Percentiles rank a stretch among this genome's conserved stretches.
Conservation (phyloP, 148 eudicot genomes). For the Silene latifolia region DNA sequence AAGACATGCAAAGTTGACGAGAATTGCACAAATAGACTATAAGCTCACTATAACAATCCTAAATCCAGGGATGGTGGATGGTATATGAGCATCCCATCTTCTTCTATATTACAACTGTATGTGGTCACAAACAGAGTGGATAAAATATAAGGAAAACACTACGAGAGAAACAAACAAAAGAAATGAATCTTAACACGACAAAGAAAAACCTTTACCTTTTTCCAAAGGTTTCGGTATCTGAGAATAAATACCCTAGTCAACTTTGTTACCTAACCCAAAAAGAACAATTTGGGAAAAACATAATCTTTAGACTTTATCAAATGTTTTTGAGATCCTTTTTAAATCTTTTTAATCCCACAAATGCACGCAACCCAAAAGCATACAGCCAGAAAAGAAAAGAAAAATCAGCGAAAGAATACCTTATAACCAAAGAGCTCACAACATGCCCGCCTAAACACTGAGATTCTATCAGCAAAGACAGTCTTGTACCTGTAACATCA, state of each 20-base stretch:
- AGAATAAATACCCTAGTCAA: not conserved
- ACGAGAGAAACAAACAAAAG: not conserved
- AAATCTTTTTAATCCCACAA: not conserved
- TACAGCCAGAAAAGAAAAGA: not conserved
- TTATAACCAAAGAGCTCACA: conserved; percentile 99
- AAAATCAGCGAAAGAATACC: conserved; percentile 35
- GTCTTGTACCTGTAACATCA: conserved; percentile 77
- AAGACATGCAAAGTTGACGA: no score
- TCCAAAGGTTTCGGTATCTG: not conserved
- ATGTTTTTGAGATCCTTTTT: not conserved
- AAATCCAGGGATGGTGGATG: not conserved
- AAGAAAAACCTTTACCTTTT: not conserved
- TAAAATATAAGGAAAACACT: not conserved
- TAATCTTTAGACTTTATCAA: not conserved
- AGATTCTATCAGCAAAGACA: conserved; percentile 95
- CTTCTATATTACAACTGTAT: no score
- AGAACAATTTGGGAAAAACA: no score
- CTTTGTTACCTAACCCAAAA: not conserved
- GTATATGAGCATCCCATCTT: not conserved
- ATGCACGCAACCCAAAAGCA: not conserved
- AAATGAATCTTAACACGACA: not conserved
- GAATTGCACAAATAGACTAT: not conserved
- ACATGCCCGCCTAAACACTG: conserved; percentile 97
- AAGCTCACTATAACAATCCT: not conserved
- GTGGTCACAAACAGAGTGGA: not conserved